phyloP scores from a whole-genome alignment of 106 monocot species.

The Dioscorea zingiberensis region DNA sequence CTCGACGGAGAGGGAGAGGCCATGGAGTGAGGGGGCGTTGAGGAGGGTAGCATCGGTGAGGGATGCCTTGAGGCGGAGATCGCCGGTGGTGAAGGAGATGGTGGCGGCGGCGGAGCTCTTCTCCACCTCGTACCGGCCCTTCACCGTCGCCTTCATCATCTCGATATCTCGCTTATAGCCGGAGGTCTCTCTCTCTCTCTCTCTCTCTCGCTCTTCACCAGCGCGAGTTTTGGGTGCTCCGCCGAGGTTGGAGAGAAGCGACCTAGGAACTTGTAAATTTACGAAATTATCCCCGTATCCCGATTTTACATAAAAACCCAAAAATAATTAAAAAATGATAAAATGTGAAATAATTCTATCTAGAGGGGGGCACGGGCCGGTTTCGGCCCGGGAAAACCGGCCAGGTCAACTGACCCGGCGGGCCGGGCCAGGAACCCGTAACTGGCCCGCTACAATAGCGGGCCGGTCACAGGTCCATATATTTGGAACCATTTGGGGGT shows the following conservation, averaged over 20 bases:
- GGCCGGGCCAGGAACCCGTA: too few species aligned
- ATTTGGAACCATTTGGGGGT: too few species aligned
- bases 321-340: too few species aligned
- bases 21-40: conserved; percentile 65
- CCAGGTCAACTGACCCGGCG: too few species aligned
- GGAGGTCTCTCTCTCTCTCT: not conserved
- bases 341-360: too few species aligned
- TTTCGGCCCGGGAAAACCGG: too few species aligned
- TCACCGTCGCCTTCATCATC: conserved; percentile 65
- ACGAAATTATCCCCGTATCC: too few species aligned
- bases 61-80: conserved; percentile 61
- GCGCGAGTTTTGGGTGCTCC: not conserved
- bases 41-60: conserved; percentile 71
- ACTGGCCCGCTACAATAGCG: too few species aligned
- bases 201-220: not conserved
- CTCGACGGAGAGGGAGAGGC: conserved; percentile 67
- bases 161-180: not conserved
- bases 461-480: too few species aligned
- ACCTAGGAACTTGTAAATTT: not conserved
- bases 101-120: conserved; percentile 41
- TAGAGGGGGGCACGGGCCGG: too few species aligned
- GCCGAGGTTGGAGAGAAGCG: not conserved
- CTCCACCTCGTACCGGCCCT: conserved; percentile 60
- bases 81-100: conserved; percentile 33
- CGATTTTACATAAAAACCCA: too few species aligned